Evolutionary conservation across 208 protist species (phyloP), one percentile per base, ranked within the genome.

Genomic region (Leishmania guyanensis): DNA sequence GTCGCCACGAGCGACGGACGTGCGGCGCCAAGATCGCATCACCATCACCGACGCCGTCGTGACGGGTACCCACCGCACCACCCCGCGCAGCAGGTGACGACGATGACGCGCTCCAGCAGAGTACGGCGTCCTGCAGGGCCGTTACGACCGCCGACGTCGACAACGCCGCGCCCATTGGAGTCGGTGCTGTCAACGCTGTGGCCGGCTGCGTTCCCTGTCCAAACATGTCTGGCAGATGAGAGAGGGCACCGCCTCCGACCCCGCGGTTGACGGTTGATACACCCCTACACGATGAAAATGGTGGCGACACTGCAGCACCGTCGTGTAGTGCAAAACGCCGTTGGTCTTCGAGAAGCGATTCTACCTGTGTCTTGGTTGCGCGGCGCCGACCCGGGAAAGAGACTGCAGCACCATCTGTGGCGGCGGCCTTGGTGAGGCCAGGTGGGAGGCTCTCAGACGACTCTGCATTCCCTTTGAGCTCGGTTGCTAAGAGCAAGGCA

Each of bases 1-100:
- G 78, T 9, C 64, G 53, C 82, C 82, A 85, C n/a, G 77, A 76
- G 77, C 73, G 64, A 29, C 77, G 82, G 20, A 85, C 29, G 79
- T 68, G 53, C 46, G 20, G 71, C 5, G 46, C 69, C 26, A 29
- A 48, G 33, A 53, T 36, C 22, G 22, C 36, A 20, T 33, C 66
- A 51, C 46, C 46, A 29, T 12, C 6, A 36, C 36, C 46, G 69
- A 46, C 46, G 26, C 46, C 20, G 46, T 29, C 20, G 17, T 36
- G 39, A 73, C 17, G 8, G 17, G 6, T 26, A 71, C 58, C 58
- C 58, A 33, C 58, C 58, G 36, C 51, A 60, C 20, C 51, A 26
- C 73, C 48, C 12, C 71, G 43, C 73, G 29, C 20, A 20, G 39
- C 74, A 22, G 54, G 14, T 17, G 58, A 50, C 51, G 72, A 46